A percentile compares a stretch with the other conserved stretches of the same genome.
Evolutionary conservation across 352 stramenopile genomes (phyloP).

Genomic region (Thalassiosira ordinaria): DNA sequence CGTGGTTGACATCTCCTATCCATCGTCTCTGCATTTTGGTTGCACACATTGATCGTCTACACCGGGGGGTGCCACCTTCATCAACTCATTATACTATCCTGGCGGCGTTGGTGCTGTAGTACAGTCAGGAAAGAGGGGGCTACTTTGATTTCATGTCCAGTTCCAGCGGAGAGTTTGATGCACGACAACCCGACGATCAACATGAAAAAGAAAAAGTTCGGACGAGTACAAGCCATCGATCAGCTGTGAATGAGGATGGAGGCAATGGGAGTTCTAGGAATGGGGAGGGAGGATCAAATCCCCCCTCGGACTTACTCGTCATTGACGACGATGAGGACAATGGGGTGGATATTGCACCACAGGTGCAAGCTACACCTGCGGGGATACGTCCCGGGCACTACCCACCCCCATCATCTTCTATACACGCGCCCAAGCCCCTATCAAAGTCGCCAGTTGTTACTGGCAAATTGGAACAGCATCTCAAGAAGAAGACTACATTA

Average conservation of each 20-base stretch:
- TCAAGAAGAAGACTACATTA: slow-evolving; percentile 26
- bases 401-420: not conserved
- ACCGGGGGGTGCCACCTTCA: too few relatives aligned
- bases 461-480: slow-evolving; percentile 12
- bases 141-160: slow-evolving; percentile 25
- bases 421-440: slow-evolving; percentile 15
- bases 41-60: too few relatives aligned
- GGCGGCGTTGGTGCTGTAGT: too few relatives aligned
- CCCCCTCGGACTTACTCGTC: not conserved
- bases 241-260: not conserved
- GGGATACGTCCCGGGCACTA: slow-evolving; percentile 1
- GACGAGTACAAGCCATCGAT: not conserved
- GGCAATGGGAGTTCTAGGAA: not conserved
- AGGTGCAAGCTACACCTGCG: not conserved
- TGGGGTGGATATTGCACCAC: not conserved
- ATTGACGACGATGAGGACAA: slow-evolving; percentile 3
- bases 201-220: slow-evolving; percentile 49
- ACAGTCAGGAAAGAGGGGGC: too few relatives aligned
- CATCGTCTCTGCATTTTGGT: too few relatives aligned
- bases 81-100: too few relatives aligned
- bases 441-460: slow-evolving; percentile 20
- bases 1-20: too few relatives aligned
- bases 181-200: slow-evolving; percentile 17
- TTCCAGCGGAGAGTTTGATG: slow-evolving; percentile 21
- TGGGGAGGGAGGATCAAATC: not conserved